Conservation (phyloP, 495 filamentous ascomycete genomes). For the Hypomontagnella monticulosa region DNA sequence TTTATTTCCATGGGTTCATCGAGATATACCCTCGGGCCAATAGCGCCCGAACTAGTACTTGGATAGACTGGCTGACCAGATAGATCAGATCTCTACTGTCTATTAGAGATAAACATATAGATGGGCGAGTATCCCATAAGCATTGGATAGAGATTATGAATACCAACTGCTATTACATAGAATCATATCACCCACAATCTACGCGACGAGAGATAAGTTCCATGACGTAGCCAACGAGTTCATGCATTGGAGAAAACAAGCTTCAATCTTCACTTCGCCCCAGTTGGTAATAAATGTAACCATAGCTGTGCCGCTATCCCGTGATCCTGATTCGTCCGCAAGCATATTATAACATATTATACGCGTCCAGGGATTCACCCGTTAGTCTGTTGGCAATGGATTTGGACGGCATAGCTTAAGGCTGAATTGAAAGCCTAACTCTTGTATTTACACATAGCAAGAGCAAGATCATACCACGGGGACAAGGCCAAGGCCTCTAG, state of each 20-base stretch:
- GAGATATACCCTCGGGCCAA: slow-evolving; percentile 30
- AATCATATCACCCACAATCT: background rate
- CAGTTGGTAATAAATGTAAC: slow-evolving; percentile 22
- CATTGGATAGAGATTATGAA: slow-evolving; percentile 27
- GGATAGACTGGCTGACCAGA: slow-evolving; percentile 18
- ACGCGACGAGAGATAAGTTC: too few relatives aligned
- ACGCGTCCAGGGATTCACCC: too few relatives aligned
- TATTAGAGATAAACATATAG: slow-evolving; percentile 15
- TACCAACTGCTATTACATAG: slow-evolving; percentile 6
- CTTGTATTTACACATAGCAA: too few relatives aligned
- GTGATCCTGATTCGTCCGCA: background rate
- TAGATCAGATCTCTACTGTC: slow-evolving; percentile 19
- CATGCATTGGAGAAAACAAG: background rate
- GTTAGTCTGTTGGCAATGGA: too few relatives aligned
- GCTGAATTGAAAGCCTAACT: too few relatives aligned
- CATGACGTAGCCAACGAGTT: too few relatives aligned
- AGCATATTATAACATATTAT: background rate
- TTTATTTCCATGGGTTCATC: slow-evolving; percentile 17
- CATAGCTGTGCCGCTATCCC: slow-evolving; percentile 5
- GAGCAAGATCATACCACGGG: too few relatives aligned
- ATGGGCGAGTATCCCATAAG: slow-evolving; percentile 14
- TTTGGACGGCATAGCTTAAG: too few relatives aligned
- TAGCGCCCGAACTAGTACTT: slow-evolving; percentile 13
- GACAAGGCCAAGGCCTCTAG: too few relatives aligned
- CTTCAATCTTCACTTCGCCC: slow-evolving; percentile 5